Base-by-base conservation (phyloP, 331 rosid genomes). In the Erythrophleum ivorense region DNA sequence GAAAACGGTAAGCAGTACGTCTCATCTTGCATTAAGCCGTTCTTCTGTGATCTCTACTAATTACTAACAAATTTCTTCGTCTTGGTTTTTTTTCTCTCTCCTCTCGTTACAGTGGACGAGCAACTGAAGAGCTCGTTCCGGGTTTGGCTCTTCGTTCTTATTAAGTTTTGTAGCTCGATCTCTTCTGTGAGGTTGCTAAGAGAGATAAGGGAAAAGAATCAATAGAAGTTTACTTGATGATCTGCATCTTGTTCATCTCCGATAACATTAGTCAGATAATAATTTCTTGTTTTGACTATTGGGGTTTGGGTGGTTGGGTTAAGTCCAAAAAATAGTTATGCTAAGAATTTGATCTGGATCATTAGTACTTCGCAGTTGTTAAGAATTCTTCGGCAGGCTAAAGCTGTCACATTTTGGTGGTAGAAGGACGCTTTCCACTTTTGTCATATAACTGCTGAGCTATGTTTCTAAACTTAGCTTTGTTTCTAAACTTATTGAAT, bases 51-150 rank as follows among this genome's bases (percentile, higher is more conserved):
- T 83, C 88, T 86, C 1, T 48, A 16, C 9, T 62, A 59, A 40
- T 5, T 36, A 38, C 79, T 85, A 14, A 71, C 55, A 36, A 71
- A 70, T 38, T 21, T 70, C 58, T 70, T 70, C 41, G 12, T 46
- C 13, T 63, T 43, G 36, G 33, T 69, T 66, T 11, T 19, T 70
- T 31, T 36, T 63, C 78, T 71, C 46, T 8, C 71, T 10, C 68
- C 75, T 5, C 68, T 83, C 76, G 38, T 70, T 21, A 5, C 88
- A 94, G 98, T 91, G 77, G 92, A 94, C 59, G 97, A 91, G 79
- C 80, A 87, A 36, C 83, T 85, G 86, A 91, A 86, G 93, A 87
- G 66, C 45, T 41, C 99, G 75, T 92, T 92, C 85, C 80, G 90
- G 99, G 99, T 96, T 85, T 85, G 88, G 18, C 62, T 76, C 73